Evolutionary conservation across 371 early-diverging fungal genomes (phyloP), one percentile per base, ranked within the genome.

Genomic region (Smittium mucronatum): DNA sequence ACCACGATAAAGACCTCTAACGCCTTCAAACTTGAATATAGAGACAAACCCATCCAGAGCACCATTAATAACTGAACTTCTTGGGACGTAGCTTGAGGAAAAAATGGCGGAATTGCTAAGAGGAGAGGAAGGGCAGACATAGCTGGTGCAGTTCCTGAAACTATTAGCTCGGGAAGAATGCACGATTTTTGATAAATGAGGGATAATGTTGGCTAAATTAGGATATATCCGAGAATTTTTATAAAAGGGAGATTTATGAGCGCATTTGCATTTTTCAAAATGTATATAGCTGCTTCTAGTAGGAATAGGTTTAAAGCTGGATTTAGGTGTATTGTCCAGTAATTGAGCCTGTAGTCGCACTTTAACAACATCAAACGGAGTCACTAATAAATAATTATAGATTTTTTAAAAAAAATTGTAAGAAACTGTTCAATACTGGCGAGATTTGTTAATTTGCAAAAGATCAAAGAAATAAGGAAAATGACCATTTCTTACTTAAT

Each of bases 311-410:
- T n/a, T 32, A 76, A 58, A 1, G 78, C 63, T 28, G 74, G 80
- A 1, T 69, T 61, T 32, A 70, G 69, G 15, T 70, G 30, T 21
- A 11, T 70, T 74, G 63, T 47, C 69, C 21, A 85, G 76, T 1
- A 82, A 75, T 69, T 87, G 89, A 1, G 90, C 85, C 74, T 95
- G 95, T 79, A 94, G 83, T 57, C 95, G 82, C 57, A 91, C 92
- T 75, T 95, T 95, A 57, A 95, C 87, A 21, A 95, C 93, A 75
- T 95, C 95, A 74, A 95, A 86, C 11, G 95, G 95, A 2, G 95
- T 95, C 34, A 91, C 91, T 85, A 78, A 32, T 34, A 11, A 57
- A 57, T 17, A 57, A 57, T 57, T n/a, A 57, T 57, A 57, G 57
- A 57, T 17, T n/a, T 57, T 17, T 17, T 57, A 57, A n/a, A 57